phyloP scores from a whole-genome alignment of 78 protist genomes.

The Dictyostelium capitatum region DNA sequence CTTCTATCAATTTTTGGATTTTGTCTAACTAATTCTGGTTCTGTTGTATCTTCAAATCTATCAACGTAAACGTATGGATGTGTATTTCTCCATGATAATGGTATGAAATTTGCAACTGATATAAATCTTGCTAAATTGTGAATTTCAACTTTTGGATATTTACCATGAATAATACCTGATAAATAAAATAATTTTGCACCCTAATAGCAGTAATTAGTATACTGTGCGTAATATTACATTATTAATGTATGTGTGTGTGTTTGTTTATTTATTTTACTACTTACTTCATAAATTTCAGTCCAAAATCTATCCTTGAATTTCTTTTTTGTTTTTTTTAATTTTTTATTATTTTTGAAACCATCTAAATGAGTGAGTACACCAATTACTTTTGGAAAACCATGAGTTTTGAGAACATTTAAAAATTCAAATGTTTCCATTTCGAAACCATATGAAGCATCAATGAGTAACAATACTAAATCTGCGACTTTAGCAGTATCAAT shows the following conservation, averaged over 20 bases:
- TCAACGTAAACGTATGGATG: constrained; percentile 98
- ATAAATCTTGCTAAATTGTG: constrained; percentile 98
- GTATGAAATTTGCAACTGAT: constrained; percentile 93
- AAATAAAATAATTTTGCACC: constrained; percentile 99
- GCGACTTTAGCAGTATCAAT: constrained; percentile 98
- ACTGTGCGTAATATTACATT: too few relatives aligned
- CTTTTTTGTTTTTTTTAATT: constrained; percentile 92
- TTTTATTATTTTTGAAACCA: constrained; percentile 88
- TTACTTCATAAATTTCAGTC: constrained; percentile 96
- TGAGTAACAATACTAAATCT: constrained; percentile 96
- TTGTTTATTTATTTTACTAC: too few relatives aligned
- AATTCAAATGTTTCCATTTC: constrained; percentile 99
- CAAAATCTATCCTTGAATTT: constrained; percentile 96
- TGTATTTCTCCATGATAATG: constrained; percentile 95
- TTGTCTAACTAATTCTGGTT: constrained; percentile 86
- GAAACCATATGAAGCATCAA: constrained; percentile 98
- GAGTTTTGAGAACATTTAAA: constrained; percentile 96
- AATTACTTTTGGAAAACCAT: constrained; percentile 98
- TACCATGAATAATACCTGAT: constrained; percentile 91
- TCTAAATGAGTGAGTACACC: constrained; percentile 99
- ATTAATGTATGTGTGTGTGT: too few relatives aligned
- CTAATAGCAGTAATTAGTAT: constrained; percentile 16
- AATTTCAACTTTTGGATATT: constrained; percentile 94
- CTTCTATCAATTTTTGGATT: constrained; percentile 85
- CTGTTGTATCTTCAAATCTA: constrained; percentile 97